Evolutionary conservation across 441 rosid species (phyloP), one percentile per base, ranked within the genome.

Genomic region (Erodium chrysanthum): DNA sequence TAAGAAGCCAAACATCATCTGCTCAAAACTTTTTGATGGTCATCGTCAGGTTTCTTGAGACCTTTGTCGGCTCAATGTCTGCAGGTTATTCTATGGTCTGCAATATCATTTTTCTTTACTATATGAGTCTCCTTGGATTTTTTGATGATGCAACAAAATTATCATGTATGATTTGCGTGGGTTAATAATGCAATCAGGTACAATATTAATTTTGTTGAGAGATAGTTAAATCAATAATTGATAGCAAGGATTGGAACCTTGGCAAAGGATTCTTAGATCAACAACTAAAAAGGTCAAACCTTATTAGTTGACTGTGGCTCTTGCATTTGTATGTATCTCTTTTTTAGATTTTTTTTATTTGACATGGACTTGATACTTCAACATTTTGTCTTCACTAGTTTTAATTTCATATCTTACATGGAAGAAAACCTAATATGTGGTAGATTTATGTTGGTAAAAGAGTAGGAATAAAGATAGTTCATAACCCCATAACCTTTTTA

Each of bases 61-160:
- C 96, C 59, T 94, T 94, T 83, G 89, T 87, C 62, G 99, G 99
- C 31, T 94, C 99, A 67, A 72, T 94, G 92, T 94, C 99, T 76
- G 90, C 97, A 80, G 99, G 99, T 91, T 65, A 70, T 81, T 77
- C 62, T 58, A 27, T 27, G 50, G 65, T 64, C 40, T 8, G 68
- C 63, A 56, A 68, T 72, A 62, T 18, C 22, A 9, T 52, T 18
- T 52, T 52, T 20, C 23, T 52, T 52, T 52, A 4, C 2, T 5
- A 52, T n/a, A 17, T 52, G 59, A 20, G 7, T 52, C 23, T 18
- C 59, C 22, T 18, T 52, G 14, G 14, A 11, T 17, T 52, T 52
- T 6, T 18, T 11, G 17, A 52, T 52, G 59, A 52, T 18, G 8
- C 18, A 12, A 18, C 0, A 7, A 3, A 6, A 52, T 6, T 20